phyloP scores from a whole-genome alignment of 805 yeast species.

The Monosporozyma siamensis region DNA sequence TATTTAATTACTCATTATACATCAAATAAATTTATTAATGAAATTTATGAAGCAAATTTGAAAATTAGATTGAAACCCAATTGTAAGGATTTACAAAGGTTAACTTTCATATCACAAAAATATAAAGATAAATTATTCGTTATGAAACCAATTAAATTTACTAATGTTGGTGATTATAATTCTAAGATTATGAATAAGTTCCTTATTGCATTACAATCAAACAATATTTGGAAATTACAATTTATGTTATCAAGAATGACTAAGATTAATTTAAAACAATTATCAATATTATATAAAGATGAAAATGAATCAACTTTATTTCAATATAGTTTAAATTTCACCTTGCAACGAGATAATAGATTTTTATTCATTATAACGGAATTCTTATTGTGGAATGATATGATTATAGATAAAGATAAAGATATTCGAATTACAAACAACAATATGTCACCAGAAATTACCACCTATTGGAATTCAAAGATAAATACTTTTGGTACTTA shows the following conservation, averaged over 20 bases:
- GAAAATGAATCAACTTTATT: slow-evolving; percentile 18
- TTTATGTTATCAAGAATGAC: background rate
- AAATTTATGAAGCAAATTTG: slow-evolving; percentile 45
- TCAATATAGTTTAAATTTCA: slow-evolving; percentile 44
- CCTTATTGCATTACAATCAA: slow-evolving; percentile 44
- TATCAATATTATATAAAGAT: background rate
- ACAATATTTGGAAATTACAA: slow-evolving; percentile 27
- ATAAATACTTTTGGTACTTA: slow-evolving; percentile 23
- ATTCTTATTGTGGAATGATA: slow-evolving; percentile 48
- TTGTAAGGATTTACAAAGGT: slow-evolving; percentile 39
- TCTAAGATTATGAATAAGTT: slow-evolving; percentile 30
- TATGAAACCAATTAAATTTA: slow-evolving; percentile 13
- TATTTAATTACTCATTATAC: slow-evolving; percentile 46
- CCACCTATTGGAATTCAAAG: slow-evolving; percentile 43
- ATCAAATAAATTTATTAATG: slow-evolving; percentile 47
- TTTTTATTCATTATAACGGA: slow-evolving; percentile 46
- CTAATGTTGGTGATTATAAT: slow-evolving; percentile 7
- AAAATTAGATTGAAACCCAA: slow-evolving; percentile 20
- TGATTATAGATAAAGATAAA: slow-evolving; percentile 36
- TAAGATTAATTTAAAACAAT: background rate
- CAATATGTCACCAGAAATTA: slow-evolving; percentile 43
- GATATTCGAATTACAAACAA: slow-evolving; percentile 11
- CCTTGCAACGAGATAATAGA: slow-evolving; percentile 16
- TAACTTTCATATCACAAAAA: slow-evolving; percentile 54
- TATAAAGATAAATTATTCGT: slow-evolving; percentile 45